Evolutionary conservation across 495 filamentous ascomycete genomes (phyloP), one percentile per base, ranked within the genome.

Genomic region (Trichocladium uniseriatum): DNA sequence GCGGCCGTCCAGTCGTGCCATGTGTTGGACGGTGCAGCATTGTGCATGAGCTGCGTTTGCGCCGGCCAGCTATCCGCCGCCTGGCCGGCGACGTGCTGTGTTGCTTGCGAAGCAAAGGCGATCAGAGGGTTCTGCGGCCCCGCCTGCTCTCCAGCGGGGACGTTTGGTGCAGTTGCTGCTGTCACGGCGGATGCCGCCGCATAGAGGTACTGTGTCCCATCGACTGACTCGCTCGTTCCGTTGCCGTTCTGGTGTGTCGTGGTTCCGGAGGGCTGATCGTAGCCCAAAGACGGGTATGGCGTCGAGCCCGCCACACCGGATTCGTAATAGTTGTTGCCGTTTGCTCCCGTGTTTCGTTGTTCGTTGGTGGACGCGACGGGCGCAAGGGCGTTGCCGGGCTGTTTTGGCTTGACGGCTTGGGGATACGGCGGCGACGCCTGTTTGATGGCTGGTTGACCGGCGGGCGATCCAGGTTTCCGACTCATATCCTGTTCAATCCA

Each of bases 1-100:
- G 70, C 70, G 0, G 67, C 65, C 6, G 70, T 68, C 71, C 71
- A 74, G 51, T 73, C 68, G 8, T 73, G 65, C 70, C 70, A 74
- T 1, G 69, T 60, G 41, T 72, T 74, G 0, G 43, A 18, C 15
- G 42, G 18, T 10, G 45, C 36, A 9, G 27, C 29, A 18, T 11
- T 34, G 15, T 54, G 57, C 53, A 57, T 48, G 11, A 57, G 51
- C 40, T 54, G 39, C 15, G 64, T 47, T 19, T 59, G 60, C 8
- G 55, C 42, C 6, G 53, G 56, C 64, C 64, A 65, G 38, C 58
- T 56, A 1, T 61, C 56, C 21, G 38, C 48, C 19, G 54, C 44
- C 53, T 57, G 61, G 13, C 54, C 50, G 1, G 53, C 52, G 5
- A 65, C 61, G 16, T 68, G 65, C 39, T 66, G 65, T 7, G 61